Conservation (phyloP, 2,329 filamentous ascomycete species). For the Alternaria longipes region DNA sequence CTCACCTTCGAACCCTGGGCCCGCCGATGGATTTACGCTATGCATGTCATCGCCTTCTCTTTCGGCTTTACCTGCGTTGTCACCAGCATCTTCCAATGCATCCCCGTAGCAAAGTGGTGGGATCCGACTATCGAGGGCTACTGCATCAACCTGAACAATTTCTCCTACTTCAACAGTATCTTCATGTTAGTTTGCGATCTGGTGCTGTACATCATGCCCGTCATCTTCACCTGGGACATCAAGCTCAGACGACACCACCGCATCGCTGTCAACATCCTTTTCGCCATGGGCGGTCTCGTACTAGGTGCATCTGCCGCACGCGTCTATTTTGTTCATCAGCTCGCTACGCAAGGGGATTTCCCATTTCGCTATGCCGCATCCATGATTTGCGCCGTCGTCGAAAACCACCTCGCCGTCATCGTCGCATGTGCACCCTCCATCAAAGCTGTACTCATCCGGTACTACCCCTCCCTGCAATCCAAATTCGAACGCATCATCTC, state of each 20-base stretch:
- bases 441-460: conserved; percentile 39
- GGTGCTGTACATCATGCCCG: conserved; percentile 51
- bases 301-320: conserved; percentile 40
- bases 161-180: conserved; percentile 49
- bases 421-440: conserved; percentile 49
- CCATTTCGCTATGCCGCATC: conserved; percentile 37
- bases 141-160: conserved; percentile 49
- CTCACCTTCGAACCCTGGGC: conserved; percentile 41
- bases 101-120: conserved; percentile 49
- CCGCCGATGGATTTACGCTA: conserved; percentile 41
- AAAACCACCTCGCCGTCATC: conserved; percentile 50
- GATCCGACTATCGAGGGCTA: conserved; percentile 29
- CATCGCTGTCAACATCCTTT: conserved; percentile 47
- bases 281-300: conserved; percentile 45
- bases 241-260: conserved; percentile 43
- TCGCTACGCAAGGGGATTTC: conserved; percentile 35
- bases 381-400: conserved; percentile 48
- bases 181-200: conserved; percentile 53
- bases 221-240: conserved; percentile 51
- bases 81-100: conserved; percentile 50
- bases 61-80: conserved; percentile 48
- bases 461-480: conserved; percentile 34
- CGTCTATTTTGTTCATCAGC: conserved; percentile 37
- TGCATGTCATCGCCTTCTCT: conserved; percentile 46
- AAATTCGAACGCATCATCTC: conserved; percentile 31